A percentile compares a stretch with the other conserved stretches of the same genome.
Evolutionary conservation across 1,139 yeast genomes (phyloP).

Genomic region (Blastobotrys buckinghamii): DNA sequence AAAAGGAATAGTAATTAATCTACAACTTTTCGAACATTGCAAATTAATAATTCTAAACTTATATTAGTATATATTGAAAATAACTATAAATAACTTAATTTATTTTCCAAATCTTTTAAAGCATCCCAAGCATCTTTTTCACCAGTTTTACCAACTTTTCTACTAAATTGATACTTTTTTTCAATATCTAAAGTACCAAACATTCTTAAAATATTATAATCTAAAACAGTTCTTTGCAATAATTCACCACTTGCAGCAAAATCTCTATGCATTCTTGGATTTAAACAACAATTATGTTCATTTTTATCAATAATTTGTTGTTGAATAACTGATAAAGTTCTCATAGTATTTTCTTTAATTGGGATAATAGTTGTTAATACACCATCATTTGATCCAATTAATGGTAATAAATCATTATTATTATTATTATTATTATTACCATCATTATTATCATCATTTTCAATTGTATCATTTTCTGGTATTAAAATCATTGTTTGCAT

Average conservation of each 20-base stretch:
- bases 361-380: conserved; percentile 72
- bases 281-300: conserved; percentile 69
- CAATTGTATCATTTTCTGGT: conserved; percentile 34
- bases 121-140: conserved; percentile 25
- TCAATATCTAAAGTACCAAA: conserved; percentile 23
- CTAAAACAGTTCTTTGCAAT: conserved; percentile 22
- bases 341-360: conserved; percentile 63
- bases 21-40: no score
- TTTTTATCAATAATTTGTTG: conserved; percentile 81
- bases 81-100: conserved; percentile 20
- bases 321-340: conserved; percentile 79
- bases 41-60: no score
- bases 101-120: conserved; percentile 19
- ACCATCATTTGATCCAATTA: conserved; percentile 79
- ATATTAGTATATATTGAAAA: background rate
- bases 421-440: conserved; percentile 26
- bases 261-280: conserved; percentile 46
- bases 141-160: conserved; percentile 33
- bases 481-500: conserved; percentile 55
- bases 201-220: conserved; percentile 24
- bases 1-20: no score
- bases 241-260: conserved; percentile 11
- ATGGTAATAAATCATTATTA: conserved; percentile 31
- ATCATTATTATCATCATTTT: conserved; percentile 27
- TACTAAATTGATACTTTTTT: conserved; percentile 27